These are phyloP conservation scores for Durusdinium trenchii DNA, from an alignment of 73 alveolate species.

Conservation along the genomic window DNA sequence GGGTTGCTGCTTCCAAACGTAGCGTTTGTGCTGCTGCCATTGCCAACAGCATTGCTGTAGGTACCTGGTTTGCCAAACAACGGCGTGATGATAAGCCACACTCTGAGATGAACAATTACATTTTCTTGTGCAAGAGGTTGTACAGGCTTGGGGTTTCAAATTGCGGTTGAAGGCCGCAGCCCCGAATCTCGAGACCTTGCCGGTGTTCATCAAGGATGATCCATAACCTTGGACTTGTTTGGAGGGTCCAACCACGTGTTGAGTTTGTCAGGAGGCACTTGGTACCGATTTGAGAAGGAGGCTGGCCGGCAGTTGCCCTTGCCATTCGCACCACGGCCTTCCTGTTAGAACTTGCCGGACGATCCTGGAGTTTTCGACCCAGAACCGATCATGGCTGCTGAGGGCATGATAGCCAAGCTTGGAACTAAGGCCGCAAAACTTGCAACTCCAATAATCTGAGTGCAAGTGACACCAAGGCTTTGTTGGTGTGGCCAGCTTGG, in stretches of 20 bases:
- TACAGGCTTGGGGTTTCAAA: not conserved
- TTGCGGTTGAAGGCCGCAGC: slow-evolving; percentile 12
- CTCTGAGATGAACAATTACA: not conserved
- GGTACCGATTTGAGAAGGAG: slow-evolving; percentile 83
- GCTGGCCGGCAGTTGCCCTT: not conserved
- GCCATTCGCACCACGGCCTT: not conserved
- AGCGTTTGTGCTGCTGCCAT: too few species aligned
- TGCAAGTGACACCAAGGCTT: not conserved
- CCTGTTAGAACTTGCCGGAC: slow-evolving; percentile 13
- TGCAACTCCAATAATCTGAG: not conserved
- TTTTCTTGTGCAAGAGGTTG: not conserved
- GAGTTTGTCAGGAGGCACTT: slow-evolving; percentile 58
- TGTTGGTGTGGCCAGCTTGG: slow-evolving; percentile 13
- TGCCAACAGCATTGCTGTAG: not conserved
- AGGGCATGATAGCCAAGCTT: slow-evolving; percentile 66
- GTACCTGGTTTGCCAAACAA: slow-evolving; percentile 71
- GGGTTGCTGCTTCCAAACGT: too few species aligned
- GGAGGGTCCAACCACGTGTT: not conserved
- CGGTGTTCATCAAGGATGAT: slow-evolving; percentile 63
- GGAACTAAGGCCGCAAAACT: not conserved
- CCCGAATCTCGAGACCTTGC: slow-evolving; percentile 68
- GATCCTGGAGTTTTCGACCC: slow-evolving; percentile 81
- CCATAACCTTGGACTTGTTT: not conserved
- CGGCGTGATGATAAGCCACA: slow-evolving; percentile 59
- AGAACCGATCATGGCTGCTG: slow-evolving; percentile 49